Evolutionary conservation across 73 alveolate genomes (phyloP).

Genomic region (Durusdinium trenchii): DNA sequence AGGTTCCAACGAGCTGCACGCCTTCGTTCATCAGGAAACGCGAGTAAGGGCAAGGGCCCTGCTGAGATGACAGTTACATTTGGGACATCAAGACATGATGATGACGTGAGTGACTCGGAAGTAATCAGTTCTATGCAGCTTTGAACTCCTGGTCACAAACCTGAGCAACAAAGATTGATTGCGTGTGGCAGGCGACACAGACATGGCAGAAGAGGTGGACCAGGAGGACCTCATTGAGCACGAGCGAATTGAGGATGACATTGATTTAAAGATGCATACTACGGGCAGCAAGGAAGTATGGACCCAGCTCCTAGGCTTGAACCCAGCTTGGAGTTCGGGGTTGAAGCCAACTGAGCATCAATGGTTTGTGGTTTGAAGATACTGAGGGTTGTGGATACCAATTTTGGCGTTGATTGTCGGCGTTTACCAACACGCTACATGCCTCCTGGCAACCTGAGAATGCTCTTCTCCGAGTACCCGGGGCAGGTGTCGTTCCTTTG

Average conservation of each 20-base stretch:
- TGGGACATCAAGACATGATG: neutral
- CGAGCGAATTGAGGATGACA: neutral
- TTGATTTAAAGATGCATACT: neutral
- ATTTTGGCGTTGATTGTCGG: neutral
- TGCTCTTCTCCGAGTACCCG: neutral
- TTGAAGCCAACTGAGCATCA: neutral
- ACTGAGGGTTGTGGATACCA: neutral
- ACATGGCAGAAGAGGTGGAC: neutral
- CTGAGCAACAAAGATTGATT: too few species aligned
- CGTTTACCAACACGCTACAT: neutral
- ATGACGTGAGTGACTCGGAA: neutral
- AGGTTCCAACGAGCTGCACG: slow-evolving; percentile 18
- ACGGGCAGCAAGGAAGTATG: neutral
- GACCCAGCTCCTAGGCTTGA: neutral
- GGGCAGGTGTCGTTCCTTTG: neutral
- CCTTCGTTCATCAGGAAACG: neutral
- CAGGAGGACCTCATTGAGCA: neutral
- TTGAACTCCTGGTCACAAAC: too few species aligned
- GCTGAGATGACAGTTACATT: neutral
- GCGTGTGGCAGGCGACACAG: too few species aligned
- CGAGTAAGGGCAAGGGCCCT: neutral
- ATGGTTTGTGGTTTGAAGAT: neutral
- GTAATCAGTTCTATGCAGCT: too few species aligned
- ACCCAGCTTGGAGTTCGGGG: too few species aligned
- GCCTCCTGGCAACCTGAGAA: neutral